Percentiles rank a stretch among this genome's conserved stretches.
Conservation (phyloP, 768 basidiomycete genomes). For the Lentinula edodes region DNA sequence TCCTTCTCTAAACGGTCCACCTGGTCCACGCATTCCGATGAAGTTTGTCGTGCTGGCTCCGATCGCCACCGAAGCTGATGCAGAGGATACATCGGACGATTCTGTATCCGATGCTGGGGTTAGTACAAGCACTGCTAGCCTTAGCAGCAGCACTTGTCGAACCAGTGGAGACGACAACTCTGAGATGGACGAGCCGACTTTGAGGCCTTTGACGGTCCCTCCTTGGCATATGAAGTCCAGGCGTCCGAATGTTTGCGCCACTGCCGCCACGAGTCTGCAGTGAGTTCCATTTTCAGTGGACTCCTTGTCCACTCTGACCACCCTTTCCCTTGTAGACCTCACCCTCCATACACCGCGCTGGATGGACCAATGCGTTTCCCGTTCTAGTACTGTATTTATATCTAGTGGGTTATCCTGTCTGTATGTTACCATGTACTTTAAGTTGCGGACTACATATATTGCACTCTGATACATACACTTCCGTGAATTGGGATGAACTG, state of each 20-base stretch:
- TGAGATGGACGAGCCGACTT: background rate
- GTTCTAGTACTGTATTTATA: background rate
- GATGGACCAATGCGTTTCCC: background rate
- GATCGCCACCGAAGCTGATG: background rate
- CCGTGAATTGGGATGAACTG: background rate
- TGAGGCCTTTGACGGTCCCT: background rate
- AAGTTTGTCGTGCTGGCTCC: background rate
- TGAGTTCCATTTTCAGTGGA: background rate
- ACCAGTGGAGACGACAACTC: background rate
- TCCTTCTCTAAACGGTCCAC: background rate
- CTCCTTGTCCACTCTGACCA: background rate
- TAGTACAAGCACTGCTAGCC: background rate
- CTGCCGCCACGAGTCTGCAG: background rate
- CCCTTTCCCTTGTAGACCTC: background rate
- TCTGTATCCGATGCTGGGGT: background rate
- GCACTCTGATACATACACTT: background rate
- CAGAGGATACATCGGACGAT: background rate
- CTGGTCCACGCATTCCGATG: background rate
- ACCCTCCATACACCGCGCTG: background rate
- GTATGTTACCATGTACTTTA: background rate
- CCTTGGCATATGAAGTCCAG: background rate
- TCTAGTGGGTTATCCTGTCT: background rate
- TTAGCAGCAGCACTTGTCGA: background rate
- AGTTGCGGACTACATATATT: background rate
- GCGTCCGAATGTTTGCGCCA: background rate